phyloP scores from a whole-genome alignment of 768 basidiomycete species.

The Serpula lacrymans region DNA sequence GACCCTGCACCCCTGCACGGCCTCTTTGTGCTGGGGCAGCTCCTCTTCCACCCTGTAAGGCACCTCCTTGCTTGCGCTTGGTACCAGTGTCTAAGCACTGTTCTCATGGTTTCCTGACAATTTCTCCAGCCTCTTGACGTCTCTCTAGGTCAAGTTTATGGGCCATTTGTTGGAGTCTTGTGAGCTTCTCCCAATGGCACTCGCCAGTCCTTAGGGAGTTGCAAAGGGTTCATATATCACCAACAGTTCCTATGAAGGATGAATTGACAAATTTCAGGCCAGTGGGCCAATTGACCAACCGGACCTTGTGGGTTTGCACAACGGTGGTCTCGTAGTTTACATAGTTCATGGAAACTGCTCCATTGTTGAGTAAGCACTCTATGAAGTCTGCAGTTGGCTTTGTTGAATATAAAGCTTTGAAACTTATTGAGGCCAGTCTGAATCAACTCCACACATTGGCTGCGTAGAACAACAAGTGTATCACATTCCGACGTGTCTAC shows the following conservation, averaged over 20 bases:
- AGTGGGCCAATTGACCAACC: slow-evolving; percentile 13
- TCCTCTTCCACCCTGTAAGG: no score
- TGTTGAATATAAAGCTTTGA: slow-evolving; percentile 1
- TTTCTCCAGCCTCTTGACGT: no score
- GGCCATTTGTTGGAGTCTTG: not conserved
- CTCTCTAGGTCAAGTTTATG: no score
- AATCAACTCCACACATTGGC: slow-evolving; percentile 6
- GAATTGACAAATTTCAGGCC: slow-evolving; percentile 6
- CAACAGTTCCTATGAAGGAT: slow-evolving; percentile 4
- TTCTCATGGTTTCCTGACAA: no score
- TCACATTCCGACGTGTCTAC: not conserved
- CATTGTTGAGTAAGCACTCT: not conserved
- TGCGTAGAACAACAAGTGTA: not conserved
- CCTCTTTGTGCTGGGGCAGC: no score
- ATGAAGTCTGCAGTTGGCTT: not conserved
- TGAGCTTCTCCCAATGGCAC: slow-evolving; percentile 4
- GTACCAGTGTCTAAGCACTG: no score
- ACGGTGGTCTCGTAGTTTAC: slow-evolving; percentile 11
- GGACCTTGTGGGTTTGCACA: slow-evolving; percentile 8
- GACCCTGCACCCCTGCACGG: no score
- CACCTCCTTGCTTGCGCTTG: no score
- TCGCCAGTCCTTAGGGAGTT: not conserved
- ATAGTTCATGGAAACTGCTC: slow-evolving; percentile 12
- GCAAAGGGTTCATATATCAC: slow-evolving; percentile 5
- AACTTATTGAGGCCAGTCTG: slow-evolving; percentile 9